A percentile compares a stretch with the other conserved stretches of the same genome.
phyloP scores from a whole-genome alignment of 2,329 filamentous ascomycete species.

The Fusarium udum region DNA sequence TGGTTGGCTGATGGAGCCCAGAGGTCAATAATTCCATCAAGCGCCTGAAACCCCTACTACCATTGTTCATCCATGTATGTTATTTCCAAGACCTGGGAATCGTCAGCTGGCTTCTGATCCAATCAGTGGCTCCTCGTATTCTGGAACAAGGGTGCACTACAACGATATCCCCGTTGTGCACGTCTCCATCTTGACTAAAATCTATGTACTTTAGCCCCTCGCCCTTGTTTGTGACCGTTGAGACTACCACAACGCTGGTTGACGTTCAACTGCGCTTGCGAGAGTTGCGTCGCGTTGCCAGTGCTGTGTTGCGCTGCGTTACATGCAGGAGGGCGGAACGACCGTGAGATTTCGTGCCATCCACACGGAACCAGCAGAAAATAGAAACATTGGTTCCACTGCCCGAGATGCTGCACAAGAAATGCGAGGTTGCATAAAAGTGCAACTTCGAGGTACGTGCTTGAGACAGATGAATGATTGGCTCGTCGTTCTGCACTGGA shows the following conservation, averaged over 20 bases:
- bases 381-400: conserved; percentile 18
- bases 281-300: neutral
- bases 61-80: neutral
- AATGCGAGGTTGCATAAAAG: neutral
- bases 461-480: conserved; percentile 1
- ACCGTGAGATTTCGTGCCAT: neutral
- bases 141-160: conserved; percentile 10
- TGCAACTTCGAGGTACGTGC: conserved; percentile 5
- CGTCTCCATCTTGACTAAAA: conserved; percentile 3
- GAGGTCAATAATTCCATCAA: neutral
- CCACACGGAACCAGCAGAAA: conserved; percentile 23
- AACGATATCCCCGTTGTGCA: neutral
- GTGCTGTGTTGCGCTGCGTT: conserved; percentile 17
- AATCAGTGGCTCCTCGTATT: conserved; percentile 17
- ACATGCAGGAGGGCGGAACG: conserved; percentile 14
- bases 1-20: neutral
- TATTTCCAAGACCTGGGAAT: conserved; percentile 2
- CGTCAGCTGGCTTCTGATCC: conserved; percentile 15
- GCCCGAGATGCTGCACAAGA: conserved; percentile 17
- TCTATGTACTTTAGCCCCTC: neutral
- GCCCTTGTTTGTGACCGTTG: conserved; percentile 22
- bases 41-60: neutral
- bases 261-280: neutral
- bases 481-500: neutral
- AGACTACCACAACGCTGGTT: conserved; percentile 10